Evolutionary conservation across 768 basidiomycete species (phyloP).

Genomic region (Amyloporia xantha): DNA sequence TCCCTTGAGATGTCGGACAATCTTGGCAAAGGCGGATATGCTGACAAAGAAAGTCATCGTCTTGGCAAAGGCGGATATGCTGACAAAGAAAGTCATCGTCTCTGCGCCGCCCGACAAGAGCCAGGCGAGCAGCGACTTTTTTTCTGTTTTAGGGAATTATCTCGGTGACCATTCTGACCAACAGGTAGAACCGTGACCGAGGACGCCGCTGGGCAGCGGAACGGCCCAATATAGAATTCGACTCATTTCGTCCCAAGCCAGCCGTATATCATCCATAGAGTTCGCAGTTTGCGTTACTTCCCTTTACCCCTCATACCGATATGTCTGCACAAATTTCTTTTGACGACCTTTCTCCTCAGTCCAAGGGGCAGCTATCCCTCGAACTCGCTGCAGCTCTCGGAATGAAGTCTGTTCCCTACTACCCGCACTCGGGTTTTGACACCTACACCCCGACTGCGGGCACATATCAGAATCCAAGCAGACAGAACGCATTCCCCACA

Average conservation of each 20-base stretch:
- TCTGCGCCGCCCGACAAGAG: no score
- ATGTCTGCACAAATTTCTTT: constrained; percentile 17
- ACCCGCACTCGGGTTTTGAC: neutral
- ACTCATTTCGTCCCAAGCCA: neutral
- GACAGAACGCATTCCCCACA: neutral
- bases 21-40: no score
- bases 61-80: no score
- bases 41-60: no score
- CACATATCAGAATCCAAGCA: neutral
- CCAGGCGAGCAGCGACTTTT: neutral
- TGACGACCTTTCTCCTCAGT: constrained; percentile 13
- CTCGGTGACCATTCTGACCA: neutral
- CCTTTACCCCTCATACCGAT: constrained; percentile 4
- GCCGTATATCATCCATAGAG: neutral
- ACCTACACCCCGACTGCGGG: neutral
- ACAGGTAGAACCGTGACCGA: neutral
- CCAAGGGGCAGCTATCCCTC: constrained; percentile 8
- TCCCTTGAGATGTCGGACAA: no score
- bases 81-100: no score
- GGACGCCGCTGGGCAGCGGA: neutral
- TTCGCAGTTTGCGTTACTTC: no score
- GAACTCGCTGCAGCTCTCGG: constrained; percentile 16
- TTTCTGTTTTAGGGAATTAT: neutral
- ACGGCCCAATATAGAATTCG: neutral
- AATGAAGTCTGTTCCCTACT: constrained; percentile 6